A percentile compares a stretch with the other conserved stretches of the same genome.
These are phyloP conservation scores for Trichoderma atroviride DNA, from an alignment of 2,329 filamentous ascomycete species.

Conservation along the genomic window DNA sequence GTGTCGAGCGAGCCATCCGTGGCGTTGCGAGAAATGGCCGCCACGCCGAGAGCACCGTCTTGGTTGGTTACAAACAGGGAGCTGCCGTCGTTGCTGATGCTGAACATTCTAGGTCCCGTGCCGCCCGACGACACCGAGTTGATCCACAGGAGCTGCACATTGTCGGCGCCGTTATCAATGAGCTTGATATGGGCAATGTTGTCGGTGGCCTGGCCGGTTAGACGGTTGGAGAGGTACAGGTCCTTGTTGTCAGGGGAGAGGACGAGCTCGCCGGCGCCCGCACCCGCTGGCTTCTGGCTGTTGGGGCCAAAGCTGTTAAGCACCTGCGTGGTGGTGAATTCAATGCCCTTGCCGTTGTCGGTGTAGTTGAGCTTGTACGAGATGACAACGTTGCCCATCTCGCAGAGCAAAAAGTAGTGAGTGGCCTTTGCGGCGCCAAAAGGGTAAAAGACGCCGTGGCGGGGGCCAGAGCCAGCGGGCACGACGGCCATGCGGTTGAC, in stretches of 20 bases:
- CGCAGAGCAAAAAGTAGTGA: constrained; percentile 53
- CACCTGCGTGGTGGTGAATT: constrained; percentile 42
- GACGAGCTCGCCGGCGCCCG: constrained; percentile 51
- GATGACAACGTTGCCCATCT: constrained; percentile 49
- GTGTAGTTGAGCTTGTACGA: constrained; percentile 48
- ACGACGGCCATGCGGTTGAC: constrained; percentile 39
- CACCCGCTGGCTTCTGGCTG: constrained; percentile 39
- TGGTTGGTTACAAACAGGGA: constrained; percentile 54
- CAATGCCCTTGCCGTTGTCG: constrained; percentile 35
- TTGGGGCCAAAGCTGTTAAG: constrained; percentile 47
- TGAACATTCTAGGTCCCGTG: constrained; percentile 51
- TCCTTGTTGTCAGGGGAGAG: constrained; percentile 47
- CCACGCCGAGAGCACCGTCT: constrained; percentile 44
- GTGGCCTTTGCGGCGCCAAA: constrained; percentile 39
- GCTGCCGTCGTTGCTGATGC: constrained; percentile 40
- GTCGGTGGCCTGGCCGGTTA: constrained; percentile 50
- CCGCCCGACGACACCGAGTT: constrained; percentile 43
- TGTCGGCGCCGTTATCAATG: constrained; percentile 32
- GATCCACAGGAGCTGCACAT: constrained; percentile 39
- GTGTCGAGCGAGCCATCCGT: constrained; percentile 5
- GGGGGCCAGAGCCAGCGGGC: constrained; percentile 50
- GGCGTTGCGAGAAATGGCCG: constrained; percentile 38
- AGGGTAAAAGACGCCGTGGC: constrained; percentile 54
- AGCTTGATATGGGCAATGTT: constrained; percentile 52
- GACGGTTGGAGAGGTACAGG: constrained; percentile 56